These are phyloP conservation scores for Chlamydomonas asymmetrica DNA, from an alignment of 139 green algal species.

Conservation along the genomic window DNA sequence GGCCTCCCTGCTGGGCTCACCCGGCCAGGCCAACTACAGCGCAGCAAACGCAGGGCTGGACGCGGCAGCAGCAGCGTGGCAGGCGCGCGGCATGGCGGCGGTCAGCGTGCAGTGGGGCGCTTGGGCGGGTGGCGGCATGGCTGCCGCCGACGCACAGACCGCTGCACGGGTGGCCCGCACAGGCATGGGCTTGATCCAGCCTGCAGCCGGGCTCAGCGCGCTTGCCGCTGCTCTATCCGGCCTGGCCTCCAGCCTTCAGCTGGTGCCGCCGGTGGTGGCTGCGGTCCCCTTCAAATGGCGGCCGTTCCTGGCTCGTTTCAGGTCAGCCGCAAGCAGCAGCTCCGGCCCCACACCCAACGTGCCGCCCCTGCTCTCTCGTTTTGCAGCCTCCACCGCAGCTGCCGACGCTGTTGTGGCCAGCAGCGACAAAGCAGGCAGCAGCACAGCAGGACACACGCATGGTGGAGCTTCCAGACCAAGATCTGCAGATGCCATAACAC, in stretches of 20 bases:
- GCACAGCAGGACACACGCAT: too few relatives aligned
- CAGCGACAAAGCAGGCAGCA: too few relatives aligned
- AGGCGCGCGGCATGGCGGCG: conserved; percentile 29
- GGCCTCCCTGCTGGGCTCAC: conserved; percentile 75
- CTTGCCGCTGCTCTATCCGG: conserved; percentile 35
- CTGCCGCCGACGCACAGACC: conserved; percentile 55
- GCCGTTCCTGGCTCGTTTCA: conserved; percentile 39
- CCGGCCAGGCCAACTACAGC: conserved; percentile 83
- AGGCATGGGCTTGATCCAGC: conserved; percentile 69
- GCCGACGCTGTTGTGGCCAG: neutral
- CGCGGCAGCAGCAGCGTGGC: conserved; percentile 10
- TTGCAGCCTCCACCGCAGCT: neutral
- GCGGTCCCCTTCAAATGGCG: conserved; percentile 54
- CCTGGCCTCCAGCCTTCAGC: neutral
- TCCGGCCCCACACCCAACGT: neutral
- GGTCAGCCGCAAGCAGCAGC: neutral
- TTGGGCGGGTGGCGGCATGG: conserved; percentile 86
- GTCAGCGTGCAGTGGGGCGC: conserved; percentile 87
- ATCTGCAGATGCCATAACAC: too few relatives aligned
- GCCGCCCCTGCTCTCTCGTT: conserved; percentile 15
- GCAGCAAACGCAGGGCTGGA: conserved; percentile 80
- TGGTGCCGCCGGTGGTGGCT: conserved; percentile 14
- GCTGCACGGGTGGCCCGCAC: conserved; percentile 65
- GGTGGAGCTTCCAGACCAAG: too few relatives aligned
- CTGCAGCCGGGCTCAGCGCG: conserved; percentile 44